Evolutionary conservation across 2,329 filamentous ascomycete genomes (phyloP), one percentile per base, ranked within the genome.

Genomic region (Monosporascus ibericus): DNA sequence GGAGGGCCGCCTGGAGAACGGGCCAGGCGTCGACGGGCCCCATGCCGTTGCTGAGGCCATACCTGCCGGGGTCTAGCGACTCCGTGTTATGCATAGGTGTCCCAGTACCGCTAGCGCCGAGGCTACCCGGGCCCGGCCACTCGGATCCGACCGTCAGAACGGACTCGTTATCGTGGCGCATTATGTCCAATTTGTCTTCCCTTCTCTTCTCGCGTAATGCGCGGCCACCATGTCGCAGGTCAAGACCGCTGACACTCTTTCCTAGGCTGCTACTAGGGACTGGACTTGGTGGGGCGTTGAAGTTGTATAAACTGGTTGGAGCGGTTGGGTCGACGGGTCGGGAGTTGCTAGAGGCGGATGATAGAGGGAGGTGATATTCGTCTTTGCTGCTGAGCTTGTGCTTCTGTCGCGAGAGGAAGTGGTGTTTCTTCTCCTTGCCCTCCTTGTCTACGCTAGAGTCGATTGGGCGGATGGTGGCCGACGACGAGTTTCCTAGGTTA

Each of bases 1-100:
- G 74, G 40, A 94, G 74, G 59, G 88, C 86, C 3, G 87, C 85
- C 68, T 87, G 90, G 18, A 94, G 69, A 53, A 88, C 82, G 0
- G 89, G 88, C 89, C 89, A 94, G 6, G 89, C 90, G 67, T 94
- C 88, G 59, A 94, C 89, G 38, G 79, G 65, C 24, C 81, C 82
- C 79, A 90, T 85, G 60, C 42, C 42, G 42, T 86, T 87, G 59
- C 84, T 81, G 15, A 89, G 73, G 1, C 86, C 84, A 61, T 84
- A 84, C 59, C 79, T 83, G 42, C 71, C 70, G 11, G 78, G 70
- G 59, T 85, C 82, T 20, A 78, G 69, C 9, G 76, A 69, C 49
- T 85, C 81, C 47, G 66, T 67, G 22, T 75, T 67, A 54, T 79
- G 78, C 42, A 79, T 66, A 20, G 73, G 71, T 15, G 75, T 71